Conservation (phyloP, 208 protist species). For the Trypanosomatidae sp. region DNA sequence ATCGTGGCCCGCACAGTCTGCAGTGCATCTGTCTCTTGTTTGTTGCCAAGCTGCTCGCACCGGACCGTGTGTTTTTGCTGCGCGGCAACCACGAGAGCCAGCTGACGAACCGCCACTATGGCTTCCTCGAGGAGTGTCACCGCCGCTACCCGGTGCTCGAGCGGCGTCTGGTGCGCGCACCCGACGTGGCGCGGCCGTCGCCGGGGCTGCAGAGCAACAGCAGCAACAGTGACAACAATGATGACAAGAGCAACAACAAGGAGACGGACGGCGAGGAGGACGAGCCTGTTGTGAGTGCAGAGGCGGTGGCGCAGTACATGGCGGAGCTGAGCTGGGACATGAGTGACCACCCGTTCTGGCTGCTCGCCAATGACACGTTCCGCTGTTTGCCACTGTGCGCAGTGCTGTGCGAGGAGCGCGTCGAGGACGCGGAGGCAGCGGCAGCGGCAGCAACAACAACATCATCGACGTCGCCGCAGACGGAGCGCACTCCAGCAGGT, state of each 20-base stretch:
- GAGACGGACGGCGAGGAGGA: slow-evolving; percentile 7
- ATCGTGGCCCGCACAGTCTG: slow-evolving; percentile 95
- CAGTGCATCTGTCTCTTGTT: slow-evolving; percentile 91
- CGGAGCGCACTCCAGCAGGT: not conserved
- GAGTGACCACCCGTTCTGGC: slow-evolving; percentile 60
- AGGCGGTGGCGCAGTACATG: not conserved
- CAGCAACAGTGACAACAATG: not conserved
- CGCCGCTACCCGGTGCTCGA: slow-evolving; percentile 55
- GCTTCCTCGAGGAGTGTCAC: slow-evolving; percentile 98
- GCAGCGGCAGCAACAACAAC: not conserved
- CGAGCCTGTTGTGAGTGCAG: not conserved
- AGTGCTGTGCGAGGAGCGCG: slow-evolving; percentile 92
- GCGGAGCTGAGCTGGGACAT: slow-evolving; percentile 46
- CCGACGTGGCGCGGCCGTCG: not conserved
- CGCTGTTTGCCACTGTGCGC: slow-evolving; percentile 89
- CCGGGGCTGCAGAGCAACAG: too few relatives aligned
- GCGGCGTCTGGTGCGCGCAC: not conserved
- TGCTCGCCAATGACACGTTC: slow-evolving; percentile 55
- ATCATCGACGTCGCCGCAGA: too few relatives aligned
- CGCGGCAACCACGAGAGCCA: slow-evolving; percentile 99
- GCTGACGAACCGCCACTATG: slow-evolving; percentile 98
- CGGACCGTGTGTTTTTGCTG: slow-evolving; percentile 97
- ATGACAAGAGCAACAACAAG: not conserved
- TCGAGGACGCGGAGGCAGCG: too few relatives aligned
- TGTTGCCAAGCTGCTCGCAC: slow-evolving; percentile 96